Conservation (phyloP, 257 asterid genomes). For the Datura wrightii region DNA sequence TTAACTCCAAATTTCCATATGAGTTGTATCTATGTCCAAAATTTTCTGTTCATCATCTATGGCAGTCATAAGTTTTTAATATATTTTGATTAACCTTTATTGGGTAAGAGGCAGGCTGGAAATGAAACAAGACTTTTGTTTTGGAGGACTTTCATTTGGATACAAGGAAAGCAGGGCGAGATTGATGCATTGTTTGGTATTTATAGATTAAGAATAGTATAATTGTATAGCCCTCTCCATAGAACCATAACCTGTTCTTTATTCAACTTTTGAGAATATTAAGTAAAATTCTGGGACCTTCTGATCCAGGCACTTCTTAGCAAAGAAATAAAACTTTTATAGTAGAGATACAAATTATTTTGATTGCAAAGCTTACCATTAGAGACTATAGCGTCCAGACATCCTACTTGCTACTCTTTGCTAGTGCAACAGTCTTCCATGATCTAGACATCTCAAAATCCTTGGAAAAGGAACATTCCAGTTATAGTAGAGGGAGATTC, state of each 20-base stretch:
- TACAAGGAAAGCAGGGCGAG: not conserved
- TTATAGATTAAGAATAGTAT: constrained; percentile 15
- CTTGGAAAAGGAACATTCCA: not conserved
- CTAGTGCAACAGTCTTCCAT: constrained; percentile 2
- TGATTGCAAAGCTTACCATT: constrained; percentile 13
- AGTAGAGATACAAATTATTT: not conserved
- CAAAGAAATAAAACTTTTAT: not conserved
- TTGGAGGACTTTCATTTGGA: not conserved
- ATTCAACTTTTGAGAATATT: not conserved
- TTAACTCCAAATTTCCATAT: constrained; percentile 9
- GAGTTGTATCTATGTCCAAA: constrained; percentile 23
- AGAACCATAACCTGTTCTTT: constrained; percentile 3
- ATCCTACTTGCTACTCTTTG: not conserved
- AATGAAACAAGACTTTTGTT: constrained; percentile 1
- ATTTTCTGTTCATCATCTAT: not conserved
- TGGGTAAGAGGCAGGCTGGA: not conserved
- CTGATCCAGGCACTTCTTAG: not conserved
- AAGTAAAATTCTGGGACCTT: not conserved
- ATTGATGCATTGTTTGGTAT: not conserved
- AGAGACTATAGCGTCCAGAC: not conserved
- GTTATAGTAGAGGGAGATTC: not conserved
- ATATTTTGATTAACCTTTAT: not conserved
- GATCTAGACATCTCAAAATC: not conserved
- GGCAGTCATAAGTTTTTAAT: not conserved
- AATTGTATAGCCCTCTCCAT: constrained; percentile 8